Evolutionary conservation across 805 yeast species (phyloP), one percentile per base, ranked within the genome.

Genomic region (Saturnispora diversa): DNA sequence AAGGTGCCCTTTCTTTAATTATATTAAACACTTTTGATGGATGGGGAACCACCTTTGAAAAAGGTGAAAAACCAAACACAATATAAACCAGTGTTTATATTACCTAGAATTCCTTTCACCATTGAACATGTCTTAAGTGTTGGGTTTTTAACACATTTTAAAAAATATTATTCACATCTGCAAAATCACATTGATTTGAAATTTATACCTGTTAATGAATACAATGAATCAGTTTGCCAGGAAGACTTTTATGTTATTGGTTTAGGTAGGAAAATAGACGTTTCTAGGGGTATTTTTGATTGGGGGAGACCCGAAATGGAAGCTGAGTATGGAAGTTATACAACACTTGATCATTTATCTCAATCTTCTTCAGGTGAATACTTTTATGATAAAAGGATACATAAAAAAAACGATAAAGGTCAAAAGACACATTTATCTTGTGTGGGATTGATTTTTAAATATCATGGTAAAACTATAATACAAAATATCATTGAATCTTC

Each of bases 371-470:
- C n/a, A n/a, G n/a, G 17, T n/a, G 17, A 33, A 7, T 39, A 16
- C 16, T 39, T 39, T 12, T 39, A 32, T 32, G 12, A 22, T n/a
- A 32, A 39, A 13, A 26, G 42, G 25, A 26, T 39, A 13, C 36
- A 39, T 31, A 39, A 20, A n/a, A 39, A 32, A n/a, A 39, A 39
- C 13, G 42, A 39, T 22, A 39, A 39, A 20, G 42, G 42, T 15
- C 42, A 39, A 16, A 39, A 32, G 13, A 27, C 42, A 6, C 40
- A 30, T 10, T 31, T 90, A 48, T 79, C 92, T 16, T 81, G 94
- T 43, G 97, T 97, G 10, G 98, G 98, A 20, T 69, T 90, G 44
- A 76, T 90, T 13, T 90, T 80, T 69, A 88, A 87, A 57, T 85
- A 81, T 58, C 81, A 67, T 51, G 92, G 92, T 47, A 75, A 73